Evolutionary conservation across 768 basidiomycete species (phyloP).

Genomic region (Fomitopsis pulvina): DNA sequence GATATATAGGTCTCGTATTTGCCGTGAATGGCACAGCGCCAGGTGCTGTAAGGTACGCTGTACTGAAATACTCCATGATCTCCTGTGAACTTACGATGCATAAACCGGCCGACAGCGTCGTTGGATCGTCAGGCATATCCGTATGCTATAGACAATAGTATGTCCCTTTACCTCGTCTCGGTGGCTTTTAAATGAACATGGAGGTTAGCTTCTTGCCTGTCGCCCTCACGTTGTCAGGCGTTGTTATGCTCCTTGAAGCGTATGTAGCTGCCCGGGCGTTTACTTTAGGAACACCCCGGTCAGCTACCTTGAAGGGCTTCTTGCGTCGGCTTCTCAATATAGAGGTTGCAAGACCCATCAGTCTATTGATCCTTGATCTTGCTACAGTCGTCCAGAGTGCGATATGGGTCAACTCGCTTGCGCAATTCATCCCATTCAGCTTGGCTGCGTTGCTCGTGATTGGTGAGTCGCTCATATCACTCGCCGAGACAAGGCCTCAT

Average conservation of each 20-base stretch:
- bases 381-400: constrained; percentile 33
- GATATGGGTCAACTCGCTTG: constrained; percentile 28
- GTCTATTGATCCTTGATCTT: constrained; percentile 37
- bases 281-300: constrained; percentile 20
- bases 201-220: constrained; percentile 32
- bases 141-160: constrained; percentile 29
- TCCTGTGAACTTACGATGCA: no score
- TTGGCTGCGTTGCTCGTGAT: constrained; percentile 36
- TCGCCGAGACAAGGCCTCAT: no score
- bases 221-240: constrained; percentile 28
- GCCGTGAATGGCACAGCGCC: constrained; percentile 32
- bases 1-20: constrained; percentile 30
- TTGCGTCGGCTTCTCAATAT: constrained; percentile 22
- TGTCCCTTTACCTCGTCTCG: neutral
- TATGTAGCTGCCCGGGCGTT: constrained; percentile 30
- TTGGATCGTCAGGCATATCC: constrained; percentile 16
- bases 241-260: constrained; percentile 32
- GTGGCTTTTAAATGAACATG: neutral
- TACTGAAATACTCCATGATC: no score
- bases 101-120: no score
- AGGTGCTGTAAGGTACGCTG: constrained; percentile 28
- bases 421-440: constrained; percentile 36
- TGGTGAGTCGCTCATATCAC: constrained; percentile 21
- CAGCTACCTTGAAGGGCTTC: constrained; percentile 11
- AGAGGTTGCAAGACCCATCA: constrained; percentile 27